These are phyloP conservation scores for Castanea sativa DNA, from an alignment of 306 rosid species.

Conservation along the genomic window DNA sequence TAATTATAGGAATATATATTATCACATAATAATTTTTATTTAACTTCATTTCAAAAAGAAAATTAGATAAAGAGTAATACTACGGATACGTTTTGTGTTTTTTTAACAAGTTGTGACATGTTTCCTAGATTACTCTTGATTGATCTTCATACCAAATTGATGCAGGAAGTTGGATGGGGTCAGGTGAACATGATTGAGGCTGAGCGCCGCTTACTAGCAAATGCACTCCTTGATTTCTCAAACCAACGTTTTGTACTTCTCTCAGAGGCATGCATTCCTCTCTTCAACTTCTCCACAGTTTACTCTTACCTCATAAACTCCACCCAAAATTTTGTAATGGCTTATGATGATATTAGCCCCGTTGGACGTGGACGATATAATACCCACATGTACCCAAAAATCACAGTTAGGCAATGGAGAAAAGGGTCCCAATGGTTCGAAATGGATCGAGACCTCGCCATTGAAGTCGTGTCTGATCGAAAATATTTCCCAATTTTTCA, in stretches of 20 bases:
- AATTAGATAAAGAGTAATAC: too few relatives aligned
- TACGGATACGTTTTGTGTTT: too few relatives aligned
- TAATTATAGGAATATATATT: too few relatives aligned
- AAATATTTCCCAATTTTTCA: slow-evolving; percentile 56
- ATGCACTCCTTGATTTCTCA: slow-evolving; percentile 76
- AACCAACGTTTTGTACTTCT: slow-evolving; percentile 75
- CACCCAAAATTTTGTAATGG: slow-evolving; percentile 43
- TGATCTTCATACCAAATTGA: neutral
- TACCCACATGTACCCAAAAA: slow-evolving; percentile 48
- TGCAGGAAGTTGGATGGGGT: slow-evolving; percentile 82
- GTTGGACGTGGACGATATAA: slow-evolving; percentile 73
- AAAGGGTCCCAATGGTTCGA: slow-evolving; percentile 95
- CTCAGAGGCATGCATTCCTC: slow-evolving; percentile 83
- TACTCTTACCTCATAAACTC: slow-evolving; percentile 65
- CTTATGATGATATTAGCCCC: slow-evolving; percentile 53
- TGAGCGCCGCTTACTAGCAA: slow-evolving; percentile 73
- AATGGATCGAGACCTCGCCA: slow-evolving; percentile 60
- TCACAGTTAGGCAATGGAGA: slow-evolving; percentile 58
- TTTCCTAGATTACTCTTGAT: neutral
- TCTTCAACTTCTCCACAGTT: slow-evolving; percentile 71
- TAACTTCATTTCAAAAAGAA: too few relatives aligned
- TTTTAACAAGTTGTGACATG: too few relatives aligned
- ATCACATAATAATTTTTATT: too few relatives aligned
- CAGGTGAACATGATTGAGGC: slow-evolving; percentile 79
- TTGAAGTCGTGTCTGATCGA: slow-evolving; percentile 54